phyloP scores from a whole-genome alignment of 75 land plant genomes.

The Isoetes taiwanensis region DNA sequence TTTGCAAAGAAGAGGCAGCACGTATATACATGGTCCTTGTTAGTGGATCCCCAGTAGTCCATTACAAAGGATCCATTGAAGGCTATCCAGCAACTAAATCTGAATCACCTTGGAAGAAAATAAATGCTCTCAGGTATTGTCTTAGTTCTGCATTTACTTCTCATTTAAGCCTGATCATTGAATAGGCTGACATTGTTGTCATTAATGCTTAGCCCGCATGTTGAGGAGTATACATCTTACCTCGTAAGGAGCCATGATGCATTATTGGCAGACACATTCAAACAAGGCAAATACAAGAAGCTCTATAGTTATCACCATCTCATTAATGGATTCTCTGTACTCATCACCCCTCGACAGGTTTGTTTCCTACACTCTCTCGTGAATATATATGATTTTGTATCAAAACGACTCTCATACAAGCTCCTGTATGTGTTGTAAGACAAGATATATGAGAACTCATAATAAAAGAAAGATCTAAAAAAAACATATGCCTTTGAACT shows the following conservation, averaged over 20 bases:
- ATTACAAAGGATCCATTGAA: constrained; percentile 9
- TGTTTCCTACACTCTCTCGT: neutral
- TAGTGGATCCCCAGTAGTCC: constrained; percentile 9
- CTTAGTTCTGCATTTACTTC: neutral
- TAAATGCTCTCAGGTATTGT: neutral
- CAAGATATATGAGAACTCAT: too few relatives aligned
- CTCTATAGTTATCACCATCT: constrained; percentile 82
- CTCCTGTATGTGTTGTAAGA: too few relatives aligned
- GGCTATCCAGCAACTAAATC: constrained; percentile 2
- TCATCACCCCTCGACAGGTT: constrained; percentile 62
- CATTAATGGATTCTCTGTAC: constrained; percentile 72
- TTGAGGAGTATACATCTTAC: constrained; percentile 1
- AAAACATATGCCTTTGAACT: too few relatives aligned
- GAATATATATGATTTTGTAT: neutral
- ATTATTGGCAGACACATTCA: constrained; percentile 18
- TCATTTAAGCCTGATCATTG: neutral
- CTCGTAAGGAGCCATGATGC: neutral
- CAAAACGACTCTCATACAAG: neutral
- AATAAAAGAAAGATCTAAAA: too few relatives aligned
- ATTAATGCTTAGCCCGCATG: neutral
- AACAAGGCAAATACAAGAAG: constrained; percentile 45
- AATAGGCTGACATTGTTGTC: neutral
- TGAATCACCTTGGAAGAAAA: neutral
- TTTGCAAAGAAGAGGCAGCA: too few relatives aligned
- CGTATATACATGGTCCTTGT: constrained; percentile 10